These are phyloP conservation scores for Ligustrum vulgare DNA, from an alignment of 257 asterid genomes.

Conservation along the genomic window DNA sequence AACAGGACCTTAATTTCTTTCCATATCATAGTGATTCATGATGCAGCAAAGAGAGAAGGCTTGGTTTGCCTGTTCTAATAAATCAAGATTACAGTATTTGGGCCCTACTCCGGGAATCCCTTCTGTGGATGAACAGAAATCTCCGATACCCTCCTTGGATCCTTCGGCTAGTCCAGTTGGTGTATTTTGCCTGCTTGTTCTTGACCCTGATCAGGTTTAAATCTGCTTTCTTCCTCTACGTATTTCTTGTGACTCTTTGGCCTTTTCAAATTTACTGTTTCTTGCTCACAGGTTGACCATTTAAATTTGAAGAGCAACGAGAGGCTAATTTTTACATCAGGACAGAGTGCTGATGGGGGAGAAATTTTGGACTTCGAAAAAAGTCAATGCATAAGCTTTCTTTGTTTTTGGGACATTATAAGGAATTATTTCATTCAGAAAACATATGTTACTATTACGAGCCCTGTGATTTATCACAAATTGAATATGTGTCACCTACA, in stretches of 20 bases:
- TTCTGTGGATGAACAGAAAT: slow-evolving; percentile 39
- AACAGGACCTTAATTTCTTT: neutral
- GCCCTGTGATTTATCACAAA: neutral
- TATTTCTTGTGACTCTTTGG: slow-evolving; percentile 1
- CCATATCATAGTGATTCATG: neutral
- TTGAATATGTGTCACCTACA: neutral
- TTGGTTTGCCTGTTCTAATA: slow-evolving; percentile 77
- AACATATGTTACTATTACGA: slow-evolving; percentile 18
- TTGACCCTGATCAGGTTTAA: slow-evolving; percentile 77
- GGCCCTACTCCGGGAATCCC: slow-evolving; percentile 66
- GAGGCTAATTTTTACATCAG: slow-evolving; percentile 54
- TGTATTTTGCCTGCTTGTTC: slow-evolving; percentile 68
- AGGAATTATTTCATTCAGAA: neutral
- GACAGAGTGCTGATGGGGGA: slow-evolving; percentile 38
- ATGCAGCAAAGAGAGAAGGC: slow-evolving; percentile 80
- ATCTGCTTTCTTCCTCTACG: slow-evolving; percentile 3
- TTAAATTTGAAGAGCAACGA: slow-evolving; percentile 75
- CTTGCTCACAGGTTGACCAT: slow-evolving; percentile 69
- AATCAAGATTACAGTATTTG: slow-evolving; percentile 77
- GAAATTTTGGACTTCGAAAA: slow-evolving; percentile 59
- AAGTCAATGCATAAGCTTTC: slow-evolving; percentile 53
- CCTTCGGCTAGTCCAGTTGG: slow-evolving; percentile 67
- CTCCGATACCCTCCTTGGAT: slow-evolving; percentile 41
- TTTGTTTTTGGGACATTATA: neutral
- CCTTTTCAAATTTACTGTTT: neutral